These are phyloP conservation scores for Solanum commersonii DNA, from an alignment of 257 asterid genomes.

Conservation along the genomic window DNA sequence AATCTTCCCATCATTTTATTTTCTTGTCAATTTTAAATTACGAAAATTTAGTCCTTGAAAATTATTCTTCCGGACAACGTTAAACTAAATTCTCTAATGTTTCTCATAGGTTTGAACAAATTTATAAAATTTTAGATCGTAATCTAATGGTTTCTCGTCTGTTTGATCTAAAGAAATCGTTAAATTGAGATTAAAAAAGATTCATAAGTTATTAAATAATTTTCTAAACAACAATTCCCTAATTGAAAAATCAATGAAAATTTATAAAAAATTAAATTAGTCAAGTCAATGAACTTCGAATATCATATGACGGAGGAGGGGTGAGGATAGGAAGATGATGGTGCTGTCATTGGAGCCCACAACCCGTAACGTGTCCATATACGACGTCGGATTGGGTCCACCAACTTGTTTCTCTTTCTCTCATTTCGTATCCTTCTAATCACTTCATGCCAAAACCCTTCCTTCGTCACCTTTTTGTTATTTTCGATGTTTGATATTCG, in stretches of 20 bases:
- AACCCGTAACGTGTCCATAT: slow-evolving; percentile 1
- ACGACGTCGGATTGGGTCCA: background rate
- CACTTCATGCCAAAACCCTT: background rate
- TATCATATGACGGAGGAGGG: background rate
- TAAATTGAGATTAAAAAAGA: too few species aligned
- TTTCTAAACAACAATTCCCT: too few species aligned
- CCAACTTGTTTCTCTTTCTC: background rate
- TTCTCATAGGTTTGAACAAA: background rate
- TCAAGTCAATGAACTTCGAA: background rate
- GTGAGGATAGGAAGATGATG: background rate
- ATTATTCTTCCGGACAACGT: background rate
- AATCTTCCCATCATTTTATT: background rate
- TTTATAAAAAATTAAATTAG: background rate
- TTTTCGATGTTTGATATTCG: accelerated
- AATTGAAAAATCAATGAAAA: accelerated
- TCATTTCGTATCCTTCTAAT: background rate
- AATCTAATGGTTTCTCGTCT: accelerated
- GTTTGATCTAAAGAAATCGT: background rate
- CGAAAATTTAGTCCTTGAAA: background rate
- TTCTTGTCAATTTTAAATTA: background rate
- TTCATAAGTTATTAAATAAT: too few species aligned
- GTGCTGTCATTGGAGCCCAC: background rate
- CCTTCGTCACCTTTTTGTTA: background rate
- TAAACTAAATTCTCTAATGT: background rate
- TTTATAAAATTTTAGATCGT: background rate